A percentile compares a stretch with the other conserved stretches of the same genome.
Conservation (phyloP, 306 rosid genomes). For the Corylus heterophylla region DNA sequence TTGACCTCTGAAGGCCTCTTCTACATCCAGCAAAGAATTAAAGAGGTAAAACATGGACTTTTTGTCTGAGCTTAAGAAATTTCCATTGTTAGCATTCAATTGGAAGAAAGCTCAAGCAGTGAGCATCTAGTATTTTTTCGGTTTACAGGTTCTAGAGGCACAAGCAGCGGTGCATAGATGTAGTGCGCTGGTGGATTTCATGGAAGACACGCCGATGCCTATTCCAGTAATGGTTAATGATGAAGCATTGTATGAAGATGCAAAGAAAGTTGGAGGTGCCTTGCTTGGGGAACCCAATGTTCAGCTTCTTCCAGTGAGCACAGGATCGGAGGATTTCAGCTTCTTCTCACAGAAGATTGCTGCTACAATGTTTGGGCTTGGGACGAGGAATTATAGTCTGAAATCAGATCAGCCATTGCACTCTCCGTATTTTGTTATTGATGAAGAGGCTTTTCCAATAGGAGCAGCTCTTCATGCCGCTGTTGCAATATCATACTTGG, state of each 20-base stretch:
- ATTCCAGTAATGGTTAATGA: conserved; percentile 51
- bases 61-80: neutral
- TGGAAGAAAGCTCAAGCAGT: too few relatives aligned
- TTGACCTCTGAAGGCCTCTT: conserved; percentile 33
- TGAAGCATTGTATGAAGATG: conserved; percentile 39
- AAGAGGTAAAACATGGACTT: conserved; percentile 31
- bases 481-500: conserved; percentile 43
- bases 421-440: conserved; percentile 47
- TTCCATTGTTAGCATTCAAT: neutral
- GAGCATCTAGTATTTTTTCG: neutral
- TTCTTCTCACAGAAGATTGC: conserved; percentile 44
- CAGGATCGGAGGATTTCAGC: conserved; percentile 58
- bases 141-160: conserved; percentile 36
- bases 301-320: conserved; percentile 32
- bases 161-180: conserved; percentile 45
- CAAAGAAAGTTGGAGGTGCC: conserved; percentile 40
- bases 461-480: conserved; percentile 55
- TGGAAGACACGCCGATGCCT: conserved; percentile 36
- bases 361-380: conserved; percentile 34
- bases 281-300: conserved; percentile 50
- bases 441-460: conserved; percentile 50
- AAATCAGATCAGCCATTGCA: conserved; percentile 31
- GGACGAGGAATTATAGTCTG: conserved; percentile 36
- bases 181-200: conserved; percentile 42
- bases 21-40: conserved; percentile 38